phyloP scores from a whole-genome alignment of 1,284 basidiomycete genomes.

The Bjerkandera adusta region DNA sequence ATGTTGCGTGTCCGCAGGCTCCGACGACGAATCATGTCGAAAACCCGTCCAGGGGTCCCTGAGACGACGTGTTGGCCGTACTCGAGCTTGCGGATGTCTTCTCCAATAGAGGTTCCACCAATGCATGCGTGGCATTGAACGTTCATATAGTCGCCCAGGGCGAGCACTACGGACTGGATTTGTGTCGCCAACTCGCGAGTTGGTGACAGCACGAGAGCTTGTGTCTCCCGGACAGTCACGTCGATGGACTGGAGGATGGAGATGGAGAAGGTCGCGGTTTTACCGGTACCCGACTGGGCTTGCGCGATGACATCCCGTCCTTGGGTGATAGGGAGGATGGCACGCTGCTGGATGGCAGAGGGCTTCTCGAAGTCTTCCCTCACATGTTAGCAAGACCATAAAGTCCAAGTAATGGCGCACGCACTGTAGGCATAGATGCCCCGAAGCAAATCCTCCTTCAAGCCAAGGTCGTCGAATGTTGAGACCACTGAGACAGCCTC shows the following conservation, averaged over 20 bases:
- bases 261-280: constrained; percentile 98
- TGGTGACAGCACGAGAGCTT: constrained; percentile 93
- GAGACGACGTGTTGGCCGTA: constrained; percentile 98
- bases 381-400: not conserved
- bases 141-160: constrained; percentile 98
- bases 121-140: constrained; percentile 99
- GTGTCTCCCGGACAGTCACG: constrained; percentile 91
- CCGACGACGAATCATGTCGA: constrained; percentile 98
- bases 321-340: constrained; percentile 93
- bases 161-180: constrained; percentile 98
- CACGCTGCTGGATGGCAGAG: constrained; percentile 98
- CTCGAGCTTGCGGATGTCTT: constrained; percentile 98
- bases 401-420: constrained; percentile 32
- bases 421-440: constrained; percentile 99
- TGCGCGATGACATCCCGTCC: constrained; percentile 97
- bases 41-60: constrained; percentile 97
- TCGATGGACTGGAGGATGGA: constrained; percentile 96
- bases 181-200: constrained; percentile 96
- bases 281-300: constrained; percentile 99
- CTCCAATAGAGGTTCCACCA: constrained; percentile 95
- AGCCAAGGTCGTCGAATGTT: constrained; percentile 88
- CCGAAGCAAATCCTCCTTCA: constrained; percentile 95
- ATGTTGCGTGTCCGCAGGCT: constrained; percentile 95
- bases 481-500: constrained; percentile 88
- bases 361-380: constrained; percentile 94